Conservation (phyloP, 2,329 filamentous ascomycete genomes). For the Capronia americana region DNA sequence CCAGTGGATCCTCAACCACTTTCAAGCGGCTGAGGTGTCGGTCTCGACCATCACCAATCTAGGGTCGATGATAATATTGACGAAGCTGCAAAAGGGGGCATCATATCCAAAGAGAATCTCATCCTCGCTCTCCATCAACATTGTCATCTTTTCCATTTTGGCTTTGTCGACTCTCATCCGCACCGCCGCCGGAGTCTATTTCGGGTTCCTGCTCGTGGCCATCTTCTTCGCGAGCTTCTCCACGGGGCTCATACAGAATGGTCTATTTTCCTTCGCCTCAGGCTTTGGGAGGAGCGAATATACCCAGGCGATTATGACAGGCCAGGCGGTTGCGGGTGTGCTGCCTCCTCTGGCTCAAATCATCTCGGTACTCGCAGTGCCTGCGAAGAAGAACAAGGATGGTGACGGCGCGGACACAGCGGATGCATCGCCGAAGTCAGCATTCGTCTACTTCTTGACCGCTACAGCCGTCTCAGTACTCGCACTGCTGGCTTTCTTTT, state of each 20-base stretch:
- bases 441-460: constrained; percentile 89
- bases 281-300: constrained; percentile 87
- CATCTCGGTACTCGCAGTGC: constrained; percentile 74
- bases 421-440: constrained; percentile 68
- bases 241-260: constrained; percentile 88
- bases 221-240: constrained; percentile 80
- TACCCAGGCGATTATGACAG: constrained; percentile 94
- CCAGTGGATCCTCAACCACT: constrained; percentile 76
- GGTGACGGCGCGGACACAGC: constrained; percentile 44
- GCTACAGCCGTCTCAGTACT: constrained; percentile 76
- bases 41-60: constrained; percentile 87
- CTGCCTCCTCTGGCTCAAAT: constrained; percentile 88
- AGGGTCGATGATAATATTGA: constrained; percentile 74
- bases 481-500: constrained; percentile 75
- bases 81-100: constrained; percentile 78
- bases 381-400: constrained; percentile 49
- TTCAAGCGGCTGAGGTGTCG: constrained; percentile 87
- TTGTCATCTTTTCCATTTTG: constrained; percentile 76
- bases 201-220: constrained; percentile 80
- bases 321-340: constrained; percentile 90
- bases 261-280: constrained; percentile 87
- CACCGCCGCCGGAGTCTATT: constrained; percentile 70
- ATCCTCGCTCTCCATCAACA: constrained; percentile 75
- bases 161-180: constrained; percentile 78
- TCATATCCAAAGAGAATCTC: constrained; percentile 89